Base-by-base conservation (phyloP, 2,329 filamentous ascomycete species). In the Aspergillus sp. region DNA sequence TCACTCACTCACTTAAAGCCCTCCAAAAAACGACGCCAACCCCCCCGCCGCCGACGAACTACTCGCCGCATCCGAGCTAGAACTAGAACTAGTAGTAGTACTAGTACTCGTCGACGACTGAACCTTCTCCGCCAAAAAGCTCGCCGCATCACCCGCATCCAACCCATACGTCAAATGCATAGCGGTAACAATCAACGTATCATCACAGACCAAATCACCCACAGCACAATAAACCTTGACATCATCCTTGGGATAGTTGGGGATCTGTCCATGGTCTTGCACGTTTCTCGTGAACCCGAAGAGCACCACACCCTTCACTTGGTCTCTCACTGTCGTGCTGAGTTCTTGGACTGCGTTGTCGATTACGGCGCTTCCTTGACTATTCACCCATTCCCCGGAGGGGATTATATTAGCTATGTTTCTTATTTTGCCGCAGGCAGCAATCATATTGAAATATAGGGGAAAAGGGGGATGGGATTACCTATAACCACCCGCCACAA, bases 291-390 rank as follows among this genome's bases (percentile, higher is more conserved):
- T 65, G 50, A 61, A 66, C 1, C 80, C 80, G 57, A 77, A 82
- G 7, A 80, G 73, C 0, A 78, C 77, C 2, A 77, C 78, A 1
- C 73, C 78, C 44, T 68, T 72, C 48, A 81, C 73, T 64, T 69
- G 70, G 5, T 60, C 52, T 15, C 70, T 42, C 30, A 62, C 68
- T 0, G 59, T 61, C 3, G 62, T 25, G 15, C 65, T 60, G 21
- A 80, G 67, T n/a, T 74, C 69, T 10, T 73, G 68, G 50, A 82
- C 66, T 7, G 78, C 68, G 39, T 73, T 72, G 21, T 76, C 73
- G n/a, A 79, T 74, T 54, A 83, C 75, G 2, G 80, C 80, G 3
- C 77, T 75, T 30, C 80, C 81, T 67, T 82, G 68, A 54, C 68
- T 69, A 36, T 41, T 2, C 23, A 25, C 25, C 25, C 6, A 27